Conservation (phyloP, 1,139 yeast species). For the Sporopachydermia cereana region DNA sequence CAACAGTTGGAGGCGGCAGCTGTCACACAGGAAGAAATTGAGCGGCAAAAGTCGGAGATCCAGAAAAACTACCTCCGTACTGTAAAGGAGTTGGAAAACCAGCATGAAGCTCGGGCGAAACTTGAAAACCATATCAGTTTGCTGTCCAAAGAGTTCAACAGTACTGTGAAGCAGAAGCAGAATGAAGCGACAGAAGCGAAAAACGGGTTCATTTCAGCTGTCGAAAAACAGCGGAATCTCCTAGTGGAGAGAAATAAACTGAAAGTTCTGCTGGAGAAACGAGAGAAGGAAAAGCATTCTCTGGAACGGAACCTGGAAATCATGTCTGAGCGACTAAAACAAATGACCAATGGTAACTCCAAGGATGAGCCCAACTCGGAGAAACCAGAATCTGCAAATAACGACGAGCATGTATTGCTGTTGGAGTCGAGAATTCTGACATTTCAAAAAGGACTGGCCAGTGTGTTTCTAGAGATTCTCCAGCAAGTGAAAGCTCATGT, state of each 20-base stretch:
- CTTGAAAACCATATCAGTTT: constrained; percentile 17
- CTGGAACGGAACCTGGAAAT: constrained; percentile 26
- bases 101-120: constrained; percentile 23
- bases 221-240: constrained; percentile 36
- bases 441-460: constrained; percentile 13
- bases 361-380: constrained; percentile 16
- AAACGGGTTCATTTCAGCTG: constrained; percentile 32
- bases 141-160: constrained; percentile 18
- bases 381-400: constrained; percentile 25
- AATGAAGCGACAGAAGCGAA: constrained; percentile 15
- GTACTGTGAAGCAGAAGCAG: constrained; percentile 20
- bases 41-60: constrained; percentile 25
- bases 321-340: constrained; percentile 25
- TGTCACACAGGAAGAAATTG: constrained; percentile 14
- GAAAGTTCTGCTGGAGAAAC: constrained; percentile 31
- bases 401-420: constrained; percentile 26
- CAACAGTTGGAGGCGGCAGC: constrained; percentile 12
- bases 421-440: constrained; percentile 30
- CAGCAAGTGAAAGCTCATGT: neutral
- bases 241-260: constrained; percentile 40
- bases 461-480: constrained; percentile 20
- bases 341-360: too few relatives aligned
- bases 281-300: constrained; percentile 28
- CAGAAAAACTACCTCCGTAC: constrained; percentile 21
- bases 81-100: constrained; percentile 24